Percentiles rank a stretch among this genome's conserved stretches.
phyloP scores from a whole-genome alignment of 768 basidiomycete genomes.

The Lentinula detonsa region DNA sequence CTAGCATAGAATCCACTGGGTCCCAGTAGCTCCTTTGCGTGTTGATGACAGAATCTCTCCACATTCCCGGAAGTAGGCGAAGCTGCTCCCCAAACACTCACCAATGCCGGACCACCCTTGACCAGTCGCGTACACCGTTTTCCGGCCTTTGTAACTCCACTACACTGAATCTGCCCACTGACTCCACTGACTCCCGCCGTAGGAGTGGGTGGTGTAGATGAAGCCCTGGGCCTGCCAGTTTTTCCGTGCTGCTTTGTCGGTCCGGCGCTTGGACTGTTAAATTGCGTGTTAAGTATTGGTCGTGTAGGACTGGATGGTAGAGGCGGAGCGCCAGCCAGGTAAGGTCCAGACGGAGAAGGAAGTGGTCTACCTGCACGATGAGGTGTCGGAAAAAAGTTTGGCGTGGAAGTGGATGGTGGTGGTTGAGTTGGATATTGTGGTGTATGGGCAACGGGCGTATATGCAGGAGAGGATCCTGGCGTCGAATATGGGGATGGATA shows the following conservation, averaged over 20 bases:
- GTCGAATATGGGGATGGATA: slow-evolving; percentile 11
- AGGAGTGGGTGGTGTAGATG: slow-evolving; percentile 16
- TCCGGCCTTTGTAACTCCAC: slow-evolving; percentile 58
- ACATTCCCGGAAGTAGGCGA: slow-evolving; percentile 17
- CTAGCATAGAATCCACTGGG: slow-evolving; percentile 55
- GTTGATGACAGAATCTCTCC: slow-evolving; percentile 60
- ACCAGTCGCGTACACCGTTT: slow-evolving; percentile 57
- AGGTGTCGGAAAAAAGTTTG: neutral
- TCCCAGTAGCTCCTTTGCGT: slow-evolving; percentile 46
- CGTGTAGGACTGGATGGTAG: neutral
- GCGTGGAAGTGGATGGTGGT: slow-evolving; percentile 2
- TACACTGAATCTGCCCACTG: slow-evolving; percentile 41
- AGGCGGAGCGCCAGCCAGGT: neutral
- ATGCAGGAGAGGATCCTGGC: slow-evolving; percentile 12
- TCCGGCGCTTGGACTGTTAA: slow-evolving; percentile 1
- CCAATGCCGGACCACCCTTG: slow-evolving; percentile 30
- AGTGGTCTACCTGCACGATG: neutral
- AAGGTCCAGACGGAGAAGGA: neutral
- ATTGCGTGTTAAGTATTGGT: neutral
- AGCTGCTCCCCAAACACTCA: slow-evolving; percentile 8
- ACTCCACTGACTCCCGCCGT: slow-evolving; percentile 4
- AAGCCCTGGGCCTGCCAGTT: slow-evolving; percentile 10
- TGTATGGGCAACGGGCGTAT: slow-evolving; percentile 10
- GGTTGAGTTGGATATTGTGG: slow-evolving; percentile 12
- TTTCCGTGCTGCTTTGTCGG: neutral